Evolutionary conservation across 768 basidiomycete genomes (phyloP).

Genomic region (Leccinum uliginosum): DNA sequence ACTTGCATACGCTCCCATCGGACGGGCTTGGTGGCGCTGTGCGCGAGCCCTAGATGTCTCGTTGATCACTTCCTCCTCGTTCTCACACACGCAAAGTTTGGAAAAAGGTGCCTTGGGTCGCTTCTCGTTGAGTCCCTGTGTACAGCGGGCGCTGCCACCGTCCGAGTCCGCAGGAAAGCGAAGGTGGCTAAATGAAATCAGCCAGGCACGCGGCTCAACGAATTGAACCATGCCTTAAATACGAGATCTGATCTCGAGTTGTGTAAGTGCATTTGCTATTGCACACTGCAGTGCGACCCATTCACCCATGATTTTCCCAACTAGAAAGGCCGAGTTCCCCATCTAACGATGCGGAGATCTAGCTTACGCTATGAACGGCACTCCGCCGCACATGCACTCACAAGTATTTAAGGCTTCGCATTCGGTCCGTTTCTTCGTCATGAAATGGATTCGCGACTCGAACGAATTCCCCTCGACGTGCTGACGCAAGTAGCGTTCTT

Average conservation of each 20-base stretch:
- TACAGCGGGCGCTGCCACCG: constrained; percentile 15
- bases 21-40: constrained; percentile 21
- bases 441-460: constrained; percentile 44
- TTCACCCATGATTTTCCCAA: constrained; percentile 33
- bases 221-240: constrained; percentile 26
- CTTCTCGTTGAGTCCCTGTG: constrained; percentile 26
- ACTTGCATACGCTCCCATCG: constrained; percentile 10
- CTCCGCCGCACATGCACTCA: constrained; percentile 23
- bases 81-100: constrained; percentile 21
- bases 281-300: constrained; percentile 27
- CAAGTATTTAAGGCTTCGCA: constrained; percentile 23
- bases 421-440: constrained; percentile 13
- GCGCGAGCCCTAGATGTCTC: constrained; percentile 11
- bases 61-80: constrained; percentile 17
- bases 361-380: constrained; percentile 32
- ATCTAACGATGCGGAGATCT: constrained; percentile 31
- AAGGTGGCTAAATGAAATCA: constrained; percentile 36
- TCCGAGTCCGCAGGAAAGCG: constrained; percentile 24
- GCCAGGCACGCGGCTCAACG: constrained; percentile 29
- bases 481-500: constrained; percentile 53
- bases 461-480: constrained; percentile 51
- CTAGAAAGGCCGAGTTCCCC: constrained; percentile 31
- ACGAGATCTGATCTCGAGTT: constrained; percentile 33
- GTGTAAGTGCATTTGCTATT: constrained; percentile 29
- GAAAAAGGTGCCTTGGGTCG: constrained; percentile 7